Evolutionary conservation across 352 stramenopile species (phyloP).

Genomic region (Phytophthora podocarpi): DNA sequence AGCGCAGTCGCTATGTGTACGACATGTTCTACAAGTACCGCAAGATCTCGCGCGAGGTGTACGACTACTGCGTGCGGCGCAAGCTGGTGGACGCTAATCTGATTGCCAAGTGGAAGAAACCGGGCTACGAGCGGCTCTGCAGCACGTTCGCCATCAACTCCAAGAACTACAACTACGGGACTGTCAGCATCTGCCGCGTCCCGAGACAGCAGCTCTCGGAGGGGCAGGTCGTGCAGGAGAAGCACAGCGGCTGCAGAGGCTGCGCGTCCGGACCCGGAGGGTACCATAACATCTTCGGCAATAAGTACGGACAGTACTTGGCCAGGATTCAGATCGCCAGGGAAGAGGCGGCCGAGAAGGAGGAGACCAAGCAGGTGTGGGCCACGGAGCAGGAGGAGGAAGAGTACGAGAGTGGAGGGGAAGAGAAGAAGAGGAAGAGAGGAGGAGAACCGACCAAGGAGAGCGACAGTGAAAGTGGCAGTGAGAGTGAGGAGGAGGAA

Average conservation of each 20-base stretch:
- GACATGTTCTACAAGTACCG: slow-evolving; percentile 99
- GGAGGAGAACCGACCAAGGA: slow-evolving; percentile 15
- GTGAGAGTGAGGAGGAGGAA: slow-evolving; percentile 42
- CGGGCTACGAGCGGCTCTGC: slow-evolving; percentile 98
- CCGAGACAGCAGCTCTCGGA: slow-evolving; percentile 93
- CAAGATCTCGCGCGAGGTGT: slow-evolving; percentile 95
- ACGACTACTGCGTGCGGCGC: slow-evolving; percentile 96
- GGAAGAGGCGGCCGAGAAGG: slow-evolving; percentile 63
- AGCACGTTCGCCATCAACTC: slow-evolving; percentile 99
- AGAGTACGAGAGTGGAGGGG: slow-evolving; percentile 51
- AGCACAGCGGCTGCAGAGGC: slow-evolving; percentile 96
- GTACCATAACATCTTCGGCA: slow-evolving; percentile 98
- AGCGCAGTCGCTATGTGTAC: slow-evolving; percentile 98
- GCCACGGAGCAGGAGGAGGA: slow-evolving; percentile 69
- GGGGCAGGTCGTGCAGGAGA: slow-evolving; percentile 89
- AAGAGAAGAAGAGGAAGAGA: slow-evolving; percentile 42
- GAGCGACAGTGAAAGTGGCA: slow-evolving; percentile 36
- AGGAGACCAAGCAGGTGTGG: slow-evolving; percentile 43
- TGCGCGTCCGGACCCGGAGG: slow-evolving; percentile 94
- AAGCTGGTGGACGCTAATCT: slow-evolving; percentile 97
- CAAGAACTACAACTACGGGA: slow-evolving; percentile 99
- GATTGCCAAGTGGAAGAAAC: slow-evolving; percentile 99
- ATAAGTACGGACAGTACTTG: slow-evolving; percentile 99
- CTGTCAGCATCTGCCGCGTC: slow-evolving; percentile 97
- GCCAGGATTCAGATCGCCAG: slow-evolving; percentile 95